Percentiles rank a stretch among this genome's conserved stretches.
Evolutionary conservation across 306 rosid species (phyloP).

Genomic region (Spatholobus suberectus): DNA sequence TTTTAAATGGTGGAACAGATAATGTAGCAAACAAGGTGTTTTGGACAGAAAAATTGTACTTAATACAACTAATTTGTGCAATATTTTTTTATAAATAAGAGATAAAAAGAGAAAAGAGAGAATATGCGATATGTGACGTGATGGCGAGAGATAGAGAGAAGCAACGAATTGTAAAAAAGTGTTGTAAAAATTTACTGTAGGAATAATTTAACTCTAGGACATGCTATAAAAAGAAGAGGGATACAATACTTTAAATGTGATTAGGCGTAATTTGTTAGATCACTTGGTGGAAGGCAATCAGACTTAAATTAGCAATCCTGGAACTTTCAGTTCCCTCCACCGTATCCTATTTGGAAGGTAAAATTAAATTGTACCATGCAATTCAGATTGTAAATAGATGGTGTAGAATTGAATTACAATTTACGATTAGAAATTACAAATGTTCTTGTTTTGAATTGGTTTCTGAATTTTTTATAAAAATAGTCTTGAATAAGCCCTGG

Average conservation of each 20-base stretch:
- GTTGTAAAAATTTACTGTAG: background rate
- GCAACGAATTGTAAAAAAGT: background rate
- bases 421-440: background rate
- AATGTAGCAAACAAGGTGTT: background rate
- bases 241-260: background rate
- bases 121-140: too few species aligned
- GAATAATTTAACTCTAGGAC: background rate
- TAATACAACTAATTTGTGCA: background rate
- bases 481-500: background rate
- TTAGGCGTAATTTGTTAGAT: background rate
- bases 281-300: background rate
- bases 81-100: background rate
- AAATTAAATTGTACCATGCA: background rate
- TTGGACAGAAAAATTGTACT: background rate
- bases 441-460: background rate
- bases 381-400: background rate
- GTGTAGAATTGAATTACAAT: slow-evolving; percentile 14
- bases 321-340: background rate
- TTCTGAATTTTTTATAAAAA: background rate
- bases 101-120: background rate
- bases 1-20: background rate
- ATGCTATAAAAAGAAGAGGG: background rate
- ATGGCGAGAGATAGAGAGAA: background rate
- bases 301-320: background rate
- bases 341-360: slow-evolving; percentile 13